phyloP scores from a whole-genome alignment of 768 basidiomycete genomes.

The Termitomyces sp. region DNA sequence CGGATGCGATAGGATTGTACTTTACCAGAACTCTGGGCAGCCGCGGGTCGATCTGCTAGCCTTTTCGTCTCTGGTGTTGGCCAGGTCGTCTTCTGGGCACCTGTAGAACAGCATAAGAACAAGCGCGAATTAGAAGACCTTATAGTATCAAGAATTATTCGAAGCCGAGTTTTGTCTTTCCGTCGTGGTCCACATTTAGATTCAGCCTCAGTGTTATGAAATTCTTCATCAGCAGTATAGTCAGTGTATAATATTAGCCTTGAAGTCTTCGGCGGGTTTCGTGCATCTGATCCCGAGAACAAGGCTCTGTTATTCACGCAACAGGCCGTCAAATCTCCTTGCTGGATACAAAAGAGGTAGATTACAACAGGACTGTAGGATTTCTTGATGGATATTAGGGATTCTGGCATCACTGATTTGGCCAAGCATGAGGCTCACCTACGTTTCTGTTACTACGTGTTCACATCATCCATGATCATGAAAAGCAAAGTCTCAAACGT shows the following conservation, averaged over 20 bases:
- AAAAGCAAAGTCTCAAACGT: constrained; percentile 69
- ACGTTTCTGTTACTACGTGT: background rate
- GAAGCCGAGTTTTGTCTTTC: constrained; percentile 41
- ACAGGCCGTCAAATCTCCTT: constrained; percentile 46
- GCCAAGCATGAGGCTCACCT: constrained; percentile 3
- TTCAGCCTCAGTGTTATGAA: constrained; percentile 30
- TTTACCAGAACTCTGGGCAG: constrained; percentile 46
- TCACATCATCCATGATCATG: constrained; percentile 35
- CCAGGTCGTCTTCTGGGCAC: constrained; percentile 51
- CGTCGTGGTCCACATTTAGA: constrained; percentile 41
- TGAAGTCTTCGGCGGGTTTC: too few relatives aligned
- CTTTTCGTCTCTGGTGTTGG: constrained; percentile 41
- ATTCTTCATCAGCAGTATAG: background rate
- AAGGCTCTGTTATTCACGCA: constrained; percentile 29
- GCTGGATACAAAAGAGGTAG: constrained; percentile 45
- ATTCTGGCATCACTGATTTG: constrained; percentile 32
- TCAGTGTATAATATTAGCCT: constrained; percentile 35
- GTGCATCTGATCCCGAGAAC: too few relatives aligned
- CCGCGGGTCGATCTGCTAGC: constrained; percentile 42
- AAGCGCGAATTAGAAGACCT: constrained; percentile 46
- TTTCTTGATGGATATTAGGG: constrained; percentile 55
- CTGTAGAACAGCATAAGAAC: constrained; percentile 30
- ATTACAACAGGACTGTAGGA: constrained; percentile 53
- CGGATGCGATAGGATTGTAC: constrained; percentile 38
- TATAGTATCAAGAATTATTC: constrained; percentile 40